Evolutionary conservation across 352 stramenopile genomes (phyloP).

Genomic region (Phytophthora syringae): DNA sequence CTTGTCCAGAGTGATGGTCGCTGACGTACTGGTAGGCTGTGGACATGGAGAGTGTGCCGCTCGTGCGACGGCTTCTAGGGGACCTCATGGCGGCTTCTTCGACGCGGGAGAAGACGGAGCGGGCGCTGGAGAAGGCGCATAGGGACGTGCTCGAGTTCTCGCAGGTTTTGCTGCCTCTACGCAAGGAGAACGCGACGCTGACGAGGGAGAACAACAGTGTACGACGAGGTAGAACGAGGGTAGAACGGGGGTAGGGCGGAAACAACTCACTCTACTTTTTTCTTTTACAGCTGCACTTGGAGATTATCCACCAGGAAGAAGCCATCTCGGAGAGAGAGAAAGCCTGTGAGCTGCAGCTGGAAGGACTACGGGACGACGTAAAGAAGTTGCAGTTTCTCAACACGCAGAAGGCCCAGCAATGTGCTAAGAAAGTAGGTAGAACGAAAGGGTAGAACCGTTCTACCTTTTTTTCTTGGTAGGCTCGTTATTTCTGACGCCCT

Average conservation of each 20-base stretch:
- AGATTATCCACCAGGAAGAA: slow-evolving; percentile 87
- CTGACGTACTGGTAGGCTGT: slow-evolving; percentile 44
- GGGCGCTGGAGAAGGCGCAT: slow-evolving; percentile 58
- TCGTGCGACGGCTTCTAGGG: slow-evolving; percentile 63
- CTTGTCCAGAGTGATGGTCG: too few species aligned
- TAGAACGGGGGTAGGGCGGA: not conserved
- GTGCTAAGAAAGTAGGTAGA: slow-evolving; percentile 57
- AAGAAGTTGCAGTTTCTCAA: slow-evolving; percentile 78
- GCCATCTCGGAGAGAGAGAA: slow-evolving; percentile 70
- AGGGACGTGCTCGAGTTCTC: slow-evolving; percentile 68
- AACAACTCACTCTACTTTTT: not conserved
- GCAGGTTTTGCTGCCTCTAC: slow-evolving; percentile 73
- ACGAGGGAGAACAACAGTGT: slow-evolving; percentile 84
- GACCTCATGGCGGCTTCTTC: slow-evolving; percentile 52
- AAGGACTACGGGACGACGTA: slow-evolving; percentile 75
- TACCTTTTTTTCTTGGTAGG: slow-evolving; percentile 2
- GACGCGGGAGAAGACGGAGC: slow-evolving; percentile 41
- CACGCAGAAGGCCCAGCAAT: slow-evolving; percentile 58
- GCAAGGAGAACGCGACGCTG: slow-evolving; percentile 79
- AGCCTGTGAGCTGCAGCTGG: slow-evolving; percentile 63
- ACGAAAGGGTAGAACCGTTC: slow-evolving; percentile 4
- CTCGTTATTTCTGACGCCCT: not conserved
- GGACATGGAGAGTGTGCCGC: slow-evolving; percentile 59
- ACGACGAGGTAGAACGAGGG: slow-evolving; percentile 4
- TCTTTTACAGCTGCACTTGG: slow-evolving; percentile 60